These are phyloP conservation scores for Cryptococcus sp. DNA, from an alignment of 1,284 basidiomycete species.

Conservation along the genomic window DNA sequence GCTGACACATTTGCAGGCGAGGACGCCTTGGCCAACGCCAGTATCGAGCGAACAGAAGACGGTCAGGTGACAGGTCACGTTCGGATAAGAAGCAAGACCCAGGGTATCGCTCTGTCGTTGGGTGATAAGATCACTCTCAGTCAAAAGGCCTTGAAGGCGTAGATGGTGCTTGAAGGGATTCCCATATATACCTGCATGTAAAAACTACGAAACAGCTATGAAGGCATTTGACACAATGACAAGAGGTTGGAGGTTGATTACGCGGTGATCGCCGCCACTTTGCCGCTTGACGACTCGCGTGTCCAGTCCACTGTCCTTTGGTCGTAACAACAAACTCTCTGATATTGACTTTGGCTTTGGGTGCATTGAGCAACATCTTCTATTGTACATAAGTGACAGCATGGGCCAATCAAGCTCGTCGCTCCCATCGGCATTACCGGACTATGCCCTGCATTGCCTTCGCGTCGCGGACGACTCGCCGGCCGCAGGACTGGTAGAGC, in stretches of 20 bases:
- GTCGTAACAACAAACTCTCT: background rate
- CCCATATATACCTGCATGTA: background rate
- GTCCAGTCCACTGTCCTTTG: background rate
- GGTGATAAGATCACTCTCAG: slow-evolving; percentile 28
- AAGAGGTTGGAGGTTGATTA: background rate
- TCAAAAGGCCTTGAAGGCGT: slow-evolving; percentile 17
- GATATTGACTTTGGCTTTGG: too few relatives aligned
- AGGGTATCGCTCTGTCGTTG: slow-evolving; percentile 50
- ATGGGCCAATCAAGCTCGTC: slow-evolving; percentile 51
- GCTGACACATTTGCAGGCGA: slow-evolving; percentile 62
- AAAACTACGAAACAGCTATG: slow-evolving; percentile 5
- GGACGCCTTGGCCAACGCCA: slow-evolving; percentile 94
- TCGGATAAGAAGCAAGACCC: slow-evolving; percentile 89
- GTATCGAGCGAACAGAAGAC: slow-evolving; percentile 83
- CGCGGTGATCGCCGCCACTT: background rate
- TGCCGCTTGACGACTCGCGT: background rate
- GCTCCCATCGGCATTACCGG: slow-evolving; percentile 43
- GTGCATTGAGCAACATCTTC: too few relatives aligned
- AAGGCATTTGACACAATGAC: background rate
- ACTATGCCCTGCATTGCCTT: slow-evolving; percentile 76
- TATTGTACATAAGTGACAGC: slow-evolving; percentile 2
- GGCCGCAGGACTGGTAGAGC: slow-evolving; percentile 83
- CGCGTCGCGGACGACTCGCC: slow-evolving; percentile 85
- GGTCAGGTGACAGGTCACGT: slow-evolving; percentile 87
- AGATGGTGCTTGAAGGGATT: background rate